Evolutionary conservation across 2,329 filamentous ascomycete genomes (phyloP), one percentile per base, ranked within the genome.

Genomic region (Venturia asperata): DNA sequence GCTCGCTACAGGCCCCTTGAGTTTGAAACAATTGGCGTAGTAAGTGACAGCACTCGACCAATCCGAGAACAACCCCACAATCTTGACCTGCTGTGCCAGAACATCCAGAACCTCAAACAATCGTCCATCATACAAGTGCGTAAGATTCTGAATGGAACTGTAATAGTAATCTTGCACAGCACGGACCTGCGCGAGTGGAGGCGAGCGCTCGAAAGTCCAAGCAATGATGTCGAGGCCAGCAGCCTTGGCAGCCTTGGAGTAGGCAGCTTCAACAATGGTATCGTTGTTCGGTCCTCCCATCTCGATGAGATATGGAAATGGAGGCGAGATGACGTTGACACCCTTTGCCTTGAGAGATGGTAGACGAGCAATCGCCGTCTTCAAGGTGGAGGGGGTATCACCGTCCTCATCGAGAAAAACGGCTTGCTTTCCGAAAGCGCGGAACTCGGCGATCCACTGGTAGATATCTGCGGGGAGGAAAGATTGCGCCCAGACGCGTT

Each of bases 41-140:
- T 87, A 90, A 0, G 86, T 88, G 9, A 85, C 82, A 0, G 87
- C 88, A 13, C 85, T 83, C 19, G 83, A 82, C 88, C 87, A 90
- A 72, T 90, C 88, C 4, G 83, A 82, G 70, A 90, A 90, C 67
- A 90, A 80, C 5, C 80, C 85, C 39, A 77, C 74, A 17, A 88
- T 83, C 0, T 83, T 82, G 11, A 90, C 82, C 69, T 89, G 76
- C 68, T 81, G 78, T 2, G 79, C 82, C 66, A 91, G 75, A 1
- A 88, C 85, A 69, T 90, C 82, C 45, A 90, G 72, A n/a, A 89
- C 78, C 34, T 80, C 82, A 71, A 83, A 89, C 70, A 87, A 81
- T 67, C 90, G 86, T 1, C 87, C 87, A 68, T 90, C 87, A 43
- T 82, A 83, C 60, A 85, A 81, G 61, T 84, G 80, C 6, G 79